Evolutionary conservation across 306 rosid species (phyloP).

Genomic region (Oemleria cerasiformis): DNA sequence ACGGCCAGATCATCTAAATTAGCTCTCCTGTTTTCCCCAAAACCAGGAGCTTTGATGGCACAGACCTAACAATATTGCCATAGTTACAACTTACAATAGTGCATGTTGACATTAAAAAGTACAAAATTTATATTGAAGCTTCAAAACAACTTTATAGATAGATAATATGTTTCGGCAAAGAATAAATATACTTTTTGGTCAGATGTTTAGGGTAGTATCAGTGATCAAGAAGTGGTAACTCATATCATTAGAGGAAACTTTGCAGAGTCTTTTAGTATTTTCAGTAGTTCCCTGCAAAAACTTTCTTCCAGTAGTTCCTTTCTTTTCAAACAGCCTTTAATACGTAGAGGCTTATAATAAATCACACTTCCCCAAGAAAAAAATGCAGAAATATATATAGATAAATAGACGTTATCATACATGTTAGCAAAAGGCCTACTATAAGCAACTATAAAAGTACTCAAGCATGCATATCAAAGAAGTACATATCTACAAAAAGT

Average conservation of each 20-base stretch:
- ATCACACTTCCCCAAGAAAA: not conserved
- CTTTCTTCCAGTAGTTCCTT: not conserved
- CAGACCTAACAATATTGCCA: constrained; percentile 56
- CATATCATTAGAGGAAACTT: too few species aligned
- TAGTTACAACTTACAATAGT: constrained; percentile 14
- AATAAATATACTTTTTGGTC: too few species aligned
- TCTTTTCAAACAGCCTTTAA: not conserved
- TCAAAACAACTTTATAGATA: not conserved
- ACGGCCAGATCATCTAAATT: constrained; percentile 81
- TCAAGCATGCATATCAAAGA: not conserved
- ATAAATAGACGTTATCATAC: not conserved
- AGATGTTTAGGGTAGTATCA: too few species aligned
- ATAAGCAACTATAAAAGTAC: too few species aligned
- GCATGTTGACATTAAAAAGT: constrained; percentile 22
- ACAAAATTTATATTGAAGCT: not conserved
- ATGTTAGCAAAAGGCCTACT: not conserved
- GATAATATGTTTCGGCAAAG: not conserved
- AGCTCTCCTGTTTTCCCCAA: constrained; percentile 88
- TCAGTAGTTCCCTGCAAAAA: not conserved
- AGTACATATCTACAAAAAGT: not conserved
- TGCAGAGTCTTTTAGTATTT: not conserved
- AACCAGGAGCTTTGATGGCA: constrained; percentile 98
- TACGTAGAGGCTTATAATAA: not conserved
- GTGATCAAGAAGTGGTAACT: too few species aligned
- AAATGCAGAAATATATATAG: not conserved